These are phyloP conservation scores for Penicillium goetzii DNA, from an alignment of 495 filamentous ascomycete species.

Conservation along the genomic window DNA sequence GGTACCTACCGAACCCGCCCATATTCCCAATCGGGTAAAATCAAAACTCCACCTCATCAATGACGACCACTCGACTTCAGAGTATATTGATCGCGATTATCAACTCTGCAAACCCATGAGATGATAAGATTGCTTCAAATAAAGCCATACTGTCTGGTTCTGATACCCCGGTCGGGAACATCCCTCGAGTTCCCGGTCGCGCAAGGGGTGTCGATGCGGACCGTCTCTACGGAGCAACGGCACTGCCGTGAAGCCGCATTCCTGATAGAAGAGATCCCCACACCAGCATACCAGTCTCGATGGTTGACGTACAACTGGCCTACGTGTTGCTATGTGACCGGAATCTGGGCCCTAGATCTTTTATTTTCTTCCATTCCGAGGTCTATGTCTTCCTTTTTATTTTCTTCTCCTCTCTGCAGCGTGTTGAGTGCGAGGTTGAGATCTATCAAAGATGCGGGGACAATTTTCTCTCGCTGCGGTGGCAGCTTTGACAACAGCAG, in stretches of 20 bases:
- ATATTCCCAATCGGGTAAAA: constrained; percentile 7
- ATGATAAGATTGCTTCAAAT: not conserved
- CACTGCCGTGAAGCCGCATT: constrained; percentile 16
- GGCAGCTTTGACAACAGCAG: constrained; percentile 17
- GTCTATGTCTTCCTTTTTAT: not conserved
- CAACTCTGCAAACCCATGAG: not conserved
- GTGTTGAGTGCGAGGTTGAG: constrained; percentile 15
- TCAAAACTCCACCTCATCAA: not conserved
- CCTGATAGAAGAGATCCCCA: not conserved
- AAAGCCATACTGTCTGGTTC: not conserved
- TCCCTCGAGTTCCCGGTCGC: not conserved
- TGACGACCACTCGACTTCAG: not conserved
- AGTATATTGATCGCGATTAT: not conserved
- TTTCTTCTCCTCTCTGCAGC: constrained; percentile 2
- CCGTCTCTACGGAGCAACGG: constrained; percentile 3
- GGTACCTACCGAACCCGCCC: not conserved
- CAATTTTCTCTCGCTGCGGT: constrained; percentile 19
- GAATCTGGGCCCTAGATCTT: constrained; percentile 5
- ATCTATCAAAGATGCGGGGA: constrained; percentile 25
- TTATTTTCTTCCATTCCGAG: constrained; percentile 1
- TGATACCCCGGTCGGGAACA: not conserved
- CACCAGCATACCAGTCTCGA: constrained; percentile 18
- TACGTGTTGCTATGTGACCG: not conserved
- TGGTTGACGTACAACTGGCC: not conserved
- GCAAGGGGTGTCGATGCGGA: constrained; percentile 22